Evolutionary conservation across 164 flowering plant species (phyloP).

Genomic region (Kalanchoe fedtschenkoi): DNA sequence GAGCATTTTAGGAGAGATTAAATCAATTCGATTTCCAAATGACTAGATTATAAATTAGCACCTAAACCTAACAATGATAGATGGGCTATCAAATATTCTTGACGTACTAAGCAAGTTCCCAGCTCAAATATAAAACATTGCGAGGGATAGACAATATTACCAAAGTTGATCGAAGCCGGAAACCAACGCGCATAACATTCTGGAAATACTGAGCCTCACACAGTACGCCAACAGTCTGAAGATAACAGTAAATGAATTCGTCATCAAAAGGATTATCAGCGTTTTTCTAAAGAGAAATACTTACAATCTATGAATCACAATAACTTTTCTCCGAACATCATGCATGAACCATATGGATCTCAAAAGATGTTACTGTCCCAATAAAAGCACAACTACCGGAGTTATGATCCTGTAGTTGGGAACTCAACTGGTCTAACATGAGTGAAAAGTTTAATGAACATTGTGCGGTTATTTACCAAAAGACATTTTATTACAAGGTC

Average conservation of each 20-base stretch:
- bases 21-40: no score
- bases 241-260: slow-evolving; percentile 9
- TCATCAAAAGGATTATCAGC: not conserved
- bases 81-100: not conserved
- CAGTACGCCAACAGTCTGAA: slow-evolving; percentile 72
- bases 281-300: no score
- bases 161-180: slow-evolving; percentile 74
- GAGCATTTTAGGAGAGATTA: no score
- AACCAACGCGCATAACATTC: slow-evolving; percentile 97
- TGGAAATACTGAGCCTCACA: slow-evolving; percentile 92
- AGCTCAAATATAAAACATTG: not conserved
- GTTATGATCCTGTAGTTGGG: not conserved
- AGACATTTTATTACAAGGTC: not conserved
- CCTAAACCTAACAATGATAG: not conserved
- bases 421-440: not conserved
- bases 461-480: not conserved
- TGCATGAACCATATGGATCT: no score
- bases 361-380: no score
- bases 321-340: no score
- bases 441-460: not conserved
- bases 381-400: not conserved
- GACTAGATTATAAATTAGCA: not conserved
- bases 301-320: no score
- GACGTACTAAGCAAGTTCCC: no score
- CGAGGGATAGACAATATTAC: slow-evolving; percentile 31